phyloP scores from a whole-genome alignment of 257 asterid species.

The Voacanga thouarsii region DNA sequence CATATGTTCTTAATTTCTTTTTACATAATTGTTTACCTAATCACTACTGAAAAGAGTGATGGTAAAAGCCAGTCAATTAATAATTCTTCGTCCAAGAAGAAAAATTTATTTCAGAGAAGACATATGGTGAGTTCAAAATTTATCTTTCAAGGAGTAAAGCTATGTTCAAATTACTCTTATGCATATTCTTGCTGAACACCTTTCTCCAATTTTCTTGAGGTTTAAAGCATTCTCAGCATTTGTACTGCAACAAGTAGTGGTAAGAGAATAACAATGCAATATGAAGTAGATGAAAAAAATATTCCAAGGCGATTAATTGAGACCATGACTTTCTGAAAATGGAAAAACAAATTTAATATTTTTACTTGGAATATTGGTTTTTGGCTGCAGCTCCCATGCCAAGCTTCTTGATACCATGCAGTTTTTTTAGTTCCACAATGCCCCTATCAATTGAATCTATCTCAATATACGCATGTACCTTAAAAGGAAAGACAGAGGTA shows the following conservation, averaged over 20 bases:
- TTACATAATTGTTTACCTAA: neutral
- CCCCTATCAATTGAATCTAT: conserved; percentile 71
- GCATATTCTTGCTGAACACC: no score
- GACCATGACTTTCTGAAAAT: no score
- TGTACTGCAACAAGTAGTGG: no score
- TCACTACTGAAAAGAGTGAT: neutral
- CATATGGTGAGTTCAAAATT: no score
- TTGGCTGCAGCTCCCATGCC: conserved; percentile 86
- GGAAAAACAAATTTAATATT: neutral
- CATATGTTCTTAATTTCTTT: neutral
- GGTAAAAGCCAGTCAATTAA: neutral
- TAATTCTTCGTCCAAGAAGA: neutral
- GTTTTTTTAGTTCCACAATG: conserved; percentile 59
- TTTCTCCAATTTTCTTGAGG: no score
- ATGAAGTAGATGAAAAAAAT: no score
- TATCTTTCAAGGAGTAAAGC: no score
- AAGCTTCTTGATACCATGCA: conserved; percentile 61
- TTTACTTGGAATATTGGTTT: conserved; percentile 66
- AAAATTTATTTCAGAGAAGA: no score
- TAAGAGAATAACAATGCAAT: no score
- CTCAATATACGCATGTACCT: conserved; percentile 66
- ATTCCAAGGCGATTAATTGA: no score
- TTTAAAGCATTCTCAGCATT: no score
- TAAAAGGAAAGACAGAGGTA: conserved; percentile 10
- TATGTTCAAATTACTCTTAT: no score